Evolutionary conservation across 495 filamentous ascomycete species (phyloP).

Genomic region (Penicillium robsamsonii): DNA sequence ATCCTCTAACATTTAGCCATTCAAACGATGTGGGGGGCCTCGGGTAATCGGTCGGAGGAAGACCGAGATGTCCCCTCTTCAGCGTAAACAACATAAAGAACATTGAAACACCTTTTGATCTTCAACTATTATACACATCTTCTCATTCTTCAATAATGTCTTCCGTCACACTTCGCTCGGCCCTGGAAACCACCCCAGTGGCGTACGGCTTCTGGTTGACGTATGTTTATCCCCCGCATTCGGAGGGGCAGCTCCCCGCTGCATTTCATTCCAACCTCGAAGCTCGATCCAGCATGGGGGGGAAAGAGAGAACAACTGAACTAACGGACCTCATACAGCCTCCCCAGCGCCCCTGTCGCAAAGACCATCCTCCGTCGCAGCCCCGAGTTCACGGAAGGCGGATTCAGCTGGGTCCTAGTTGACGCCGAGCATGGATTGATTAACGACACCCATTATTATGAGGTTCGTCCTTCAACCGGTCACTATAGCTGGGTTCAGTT

Average conservation of each 20-base stretch:
- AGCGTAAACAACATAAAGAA: neutral
- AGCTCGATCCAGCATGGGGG: neutral
- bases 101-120: neutral
- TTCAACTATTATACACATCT: neutral
- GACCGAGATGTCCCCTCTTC: slow-evolving; percentile 10
- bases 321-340: slow-evolving; percentile 14
- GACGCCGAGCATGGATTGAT: slow-evolving; percentile 80
- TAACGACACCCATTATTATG: slow-evolving; percentile 37
- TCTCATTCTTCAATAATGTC: neutral
- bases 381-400: slow-evolving; percentile 22
- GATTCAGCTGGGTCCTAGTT: slow-evolving; percentile 66
- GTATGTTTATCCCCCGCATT: slow-evolving; percentile 22
- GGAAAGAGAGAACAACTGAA: neutral
- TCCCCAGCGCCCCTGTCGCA: slow-evolving; percentile 35
- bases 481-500: neutral
- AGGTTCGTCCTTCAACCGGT: slow-evolving; percentile 18
- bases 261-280: neutral
- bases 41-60: slow-evolving; percentile 16
- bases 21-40: slow-evolving; percentile 7
- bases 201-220: slow-evolving; percentile 42
- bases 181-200: slow-evolving; percentile 3
- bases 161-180: slow-evolving; percentile 6
- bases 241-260: neutral
- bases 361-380: slow-evolving; percentile 38
- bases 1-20: neutral